phyloP scores from a whole-genome alignment of 192 early-diverging fungal genomes.

The Diversispora epigaea region DNA sequence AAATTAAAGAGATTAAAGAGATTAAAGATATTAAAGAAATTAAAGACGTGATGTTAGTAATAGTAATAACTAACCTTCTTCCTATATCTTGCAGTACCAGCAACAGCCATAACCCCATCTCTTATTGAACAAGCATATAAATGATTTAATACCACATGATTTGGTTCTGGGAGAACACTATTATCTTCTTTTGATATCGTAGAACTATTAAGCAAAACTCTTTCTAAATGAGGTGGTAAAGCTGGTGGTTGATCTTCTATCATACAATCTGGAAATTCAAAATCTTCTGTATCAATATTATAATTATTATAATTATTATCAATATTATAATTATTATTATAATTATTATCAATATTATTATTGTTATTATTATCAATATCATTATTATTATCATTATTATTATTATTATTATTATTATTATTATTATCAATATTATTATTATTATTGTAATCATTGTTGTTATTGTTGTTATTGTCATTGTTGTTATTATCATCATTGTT shows the following conservation, averaged over 20 bases:
- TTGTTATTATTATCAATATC: too few relatives aligned
- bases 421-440: too few relatives aligned
- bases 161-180: conserved; percentile 79
- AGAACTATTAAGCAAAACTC: conserved; percentile 83
- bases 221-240: conserved; percentile 90
- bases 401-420: too few relatives aligned
- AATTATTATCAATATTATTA: too few relatives aligned
- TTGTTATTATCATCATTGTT: too few relatives aligned
- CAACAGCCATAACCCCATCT: conserved; percentile 94
- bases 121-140: conserved; percentile 94
- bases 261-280: conserved; percentile 28
- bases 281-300: conserved; percentile 23
- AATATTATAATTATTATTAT: too few relatives aligned
- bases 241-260: conserved; percentile 69
- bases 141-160: conserved; percentile 93
- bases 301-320: conserved; percentile 4
- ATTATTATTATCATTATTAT: too few relatives aligned
- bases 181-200: conserved; percentile 75
- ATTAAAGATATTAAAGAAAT: not conserved
- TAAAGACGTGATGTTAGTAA: not conserved
- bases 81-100: conserved; percentile 85
- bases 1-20: not conserved
- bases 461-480: too few relatives aligned
- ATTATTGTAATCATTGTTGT: too few relatives aligned
- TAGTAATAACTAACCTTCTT: conserved; percentile 71